Conservation (phyloP, 2,329 filamentous ascomycete genomes). For the Periconia digitata region DNA sequence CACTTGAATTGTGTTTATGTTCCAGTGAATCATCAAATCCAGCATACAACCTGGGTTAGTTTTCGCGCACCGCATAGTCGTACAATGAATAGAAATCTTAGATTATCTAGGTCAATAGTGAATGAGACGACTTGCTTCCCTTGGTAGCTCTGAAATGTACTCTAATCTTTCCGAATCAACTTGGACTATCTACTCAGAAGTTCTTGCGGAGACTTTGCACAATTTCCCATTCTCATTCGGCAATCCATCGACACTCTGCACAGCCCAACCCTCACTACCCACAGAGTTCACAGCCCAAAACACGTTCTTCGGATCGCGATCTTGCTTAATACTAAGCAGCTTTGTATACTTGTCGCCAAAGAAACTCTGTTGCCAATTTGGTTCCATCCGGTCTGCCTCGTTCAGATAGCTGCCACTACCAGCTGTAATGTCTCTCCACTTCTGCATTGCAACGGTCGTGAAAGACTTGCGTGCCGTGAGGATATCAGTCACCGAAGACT, state of each 20-base stretch:
- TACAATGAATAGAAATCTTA: too few species aligned
- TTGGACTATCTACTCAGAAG: background rate
- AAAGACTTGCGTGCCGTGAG: conserved; percentile 13
- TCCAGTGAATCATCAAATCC: too few species aligned
- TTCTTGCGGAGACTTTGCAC: conserved; percentile 16
- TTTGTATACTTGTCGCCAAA: conserved; percentile 34
- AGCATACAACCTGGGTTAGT: too few species aligned
- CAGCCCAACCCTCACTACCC: conserved; percentile 25
- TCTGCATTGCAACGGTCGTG: conserved; percentile 26
- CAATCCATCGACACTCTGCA: conserved; percentile 22
- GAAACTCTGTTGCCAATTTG: conserved; percentile 40
- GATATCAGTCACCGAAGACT: conserved; percentile 11
- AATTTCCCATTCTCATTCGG: conserved; percentile 29
- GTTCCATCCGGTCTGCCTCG: conserved; percentile 39
- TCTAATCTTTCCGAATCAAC: too few species aligned
- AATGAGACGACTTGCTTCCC: too few species aligned
- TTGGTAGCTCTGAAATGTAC: too few species aligned
- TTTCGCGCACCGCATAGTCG: too few species aligned
- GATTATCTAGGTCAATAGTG: too few species aligned
- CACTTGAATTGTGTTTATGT: too few species aligned
- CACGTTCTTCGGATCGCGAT: conserved; percentile 22
- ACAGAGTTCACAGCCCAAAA: conserved; percentile 27
- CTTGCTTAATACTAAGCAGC: conserved; percentile 20
- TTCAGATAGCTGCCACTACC: conserved; percentile 37
- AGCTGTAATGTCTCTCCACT: conserved; percentile 25